phyloP scores from a whole-genome alignment of 768 basidiomycete genomes.

The Mycena epipterygia region DNA sequence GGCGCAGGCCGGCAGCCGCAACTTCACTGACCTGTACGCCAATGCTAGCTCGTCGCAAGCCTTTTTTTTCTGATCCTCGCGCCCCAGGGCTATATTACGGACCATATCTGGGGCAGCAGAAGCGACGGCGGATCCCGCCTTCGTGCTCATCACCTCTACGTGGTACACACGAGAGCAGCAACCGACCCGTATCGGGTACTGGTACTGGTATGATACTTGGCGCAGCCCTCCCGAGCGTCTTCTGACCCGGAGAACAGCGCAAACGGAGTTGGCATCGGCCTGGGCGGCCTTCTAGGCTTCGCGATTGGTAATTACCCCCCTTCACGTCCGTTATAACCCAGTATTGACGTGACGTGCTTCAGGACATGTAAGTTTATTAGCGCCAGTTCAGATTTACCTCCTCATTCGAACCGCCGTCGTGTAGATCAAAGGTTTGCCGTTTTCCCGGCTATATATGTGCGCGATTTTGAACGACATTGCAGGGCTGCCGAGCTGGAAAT shows the following conservation, averaged over 20 bases:
- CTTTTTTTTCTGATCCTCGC: too few relatives aligned
- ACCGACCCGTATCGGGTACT: constrained; percentile 50
- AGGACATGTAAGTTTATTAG: constrained; percentile 26
- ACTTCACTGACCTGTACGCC: constrained; percentile 53
- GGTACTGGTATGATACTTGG: constrained; percentile 45
- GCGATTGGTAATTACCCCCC: constrained; percentile 38
- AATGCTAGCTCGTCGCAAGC: too few relatives aligned
- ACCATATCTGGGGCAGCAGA: constrained; percentile 54
- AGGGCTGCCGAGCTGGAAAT: constrained; percentile 35
- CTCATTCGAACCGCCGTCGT: background rate
- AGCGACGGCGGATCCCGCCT: constrained; percentile 42
- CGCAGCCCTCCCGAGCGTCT: background rate
- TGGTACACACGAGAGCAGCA: constrained; percentile 58
- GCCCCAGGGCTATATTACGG: constrained; percentile 54
- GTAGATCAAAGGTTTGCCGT: constrained; percentile 30
- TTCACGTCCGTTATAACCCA: too few relatives aligned
- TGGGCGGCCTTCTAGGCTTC: constrained; percentile 54
- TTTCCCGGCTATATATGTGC: background rate
- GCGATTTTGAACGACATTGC: background rate
- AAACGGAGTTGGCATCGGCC: constrained; percentile 57
- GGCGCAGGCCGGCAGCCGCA: constrained; percentile 54
- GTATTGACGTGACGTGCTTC: background rate
- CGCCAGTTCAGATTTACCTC: background rate
- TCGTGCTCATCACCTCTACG: constrained; percentile 52
- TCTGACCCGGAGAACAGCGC: constrained; percentile 32